phyloP scores from a whole-genome alignment of 1,139 yeast species.

The Protomyces inundatus region DNA sequence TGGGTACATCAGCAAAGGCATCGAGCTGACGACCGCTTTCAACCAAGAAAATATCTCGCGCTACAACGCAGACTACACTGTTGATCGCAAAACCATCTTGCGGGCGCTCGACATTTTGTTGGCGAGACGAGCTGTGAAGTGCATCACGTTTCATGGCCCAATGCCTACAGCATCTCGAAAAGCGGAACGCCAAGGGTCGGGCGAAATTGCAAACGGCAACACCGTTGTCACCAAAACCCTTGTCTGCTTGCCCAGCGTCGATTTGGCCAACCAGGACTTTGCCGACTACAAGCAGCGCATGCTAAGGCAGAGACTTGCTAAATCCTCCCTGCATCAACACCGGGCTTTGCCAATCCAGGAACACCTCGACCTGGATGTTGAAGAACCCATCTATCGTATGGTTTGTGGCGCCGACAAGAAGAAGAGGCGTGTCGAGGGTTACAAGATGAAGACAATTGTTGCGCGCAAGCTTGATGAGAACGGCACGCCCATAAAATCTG shows the following conservation, averaged over 20 bases:
- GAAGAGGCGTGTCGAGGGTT: too few relatives aligned
- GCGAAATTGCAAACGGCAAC: neutral
- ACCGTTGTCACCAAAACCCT: neutral
- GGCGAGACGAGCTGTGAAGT: neutral
- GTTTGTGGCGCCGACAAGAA: too few relatives aligned
- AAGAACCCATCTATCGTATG: neutral
- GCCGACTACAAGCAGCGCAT: neutral
- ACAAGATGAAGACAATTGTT: too few relatives aligned
- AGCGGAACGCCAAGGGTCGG: neutral
- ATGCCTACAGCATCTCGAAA: neutral
- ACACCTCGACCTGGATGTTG: neutral
- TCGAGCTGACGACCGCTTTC: neutral
- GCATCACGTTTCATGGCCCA: neutral
- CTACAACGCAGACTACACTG: neutral
- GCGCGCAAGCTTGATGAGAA: too few relatives aligned
- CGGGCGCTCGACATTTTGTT: neutral
- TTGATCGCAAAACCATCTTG: constrained; percentile 8
- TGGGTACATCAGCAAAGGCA: neutral
- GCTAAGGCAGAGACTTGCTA: neutral
- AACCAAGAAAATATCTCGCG: neutral
- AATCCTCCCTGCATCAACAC: neutral
- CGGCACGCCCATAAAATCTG: too few relatives aligned
- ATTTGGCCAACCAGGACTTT: neutral
- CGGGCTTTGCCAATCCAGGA: neutral
- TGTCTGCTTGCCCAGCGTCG: neutral